Evolutionary conservation across 805 yeast species (phyloP).

Genomic region (Pichia kluyveri): DNA sequence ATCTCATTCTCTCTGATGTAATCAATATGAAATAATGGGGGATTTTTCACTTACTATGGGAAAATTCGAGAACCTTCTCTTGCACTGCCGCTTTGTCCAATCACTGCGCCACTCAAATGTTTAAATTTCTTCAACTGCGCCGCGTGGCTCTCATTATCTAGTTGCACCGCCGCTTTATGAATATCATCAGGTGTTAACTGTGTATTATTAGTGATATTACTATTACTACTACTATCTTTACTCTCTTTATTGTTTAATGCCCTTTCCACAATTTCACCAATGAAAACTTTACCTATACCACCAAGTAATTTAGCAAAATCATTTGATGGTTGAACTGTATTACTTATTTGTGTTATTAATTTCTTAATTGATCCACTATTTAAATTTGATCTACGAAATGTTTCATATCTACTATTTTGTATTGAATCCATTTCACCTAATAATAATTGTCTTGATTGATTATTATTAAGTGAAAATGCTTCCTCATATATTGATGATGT

Average conservation of each 20-base stretch:
- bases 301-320: conserved; percentile 75
- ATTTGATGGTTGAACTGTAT: neutral
- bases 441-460: conserved; percentile 52
- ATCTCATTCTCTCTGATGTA: too few species aligned
- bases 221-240: neutral
- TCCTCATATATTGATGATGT: neutral
- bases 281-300: conserved; percentile 78
- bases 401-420: conserved; percentile 82
- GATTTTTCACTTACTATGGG: neutral
- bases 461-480: conserved; percentile 23
- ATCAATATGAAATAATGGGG: too few species aligned
- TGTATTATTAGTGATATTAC: neutral
- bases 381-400: conserved; percentile 69
- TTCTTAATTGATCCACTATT: conserved; percentile 71
- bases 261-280: conserved; percentile 83
- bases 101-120: too few species aligned
- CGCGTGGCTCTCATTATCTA: too few species aligned
- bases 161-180: neutral
- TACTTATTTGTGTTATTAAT: conserved; percentile 37
- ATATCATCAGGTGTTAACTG: neutral
- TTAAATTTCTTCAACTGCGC: too few species aligned
- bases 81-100: neutral
- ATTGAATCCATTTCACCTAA: conserved; percentile 68
- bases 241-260: conserved; percentile 29
- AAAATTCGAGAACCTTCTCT: neutral